Evolutionary conservation across 768 basidiomycete species (phyloP).

Genomic region (Rubroboletus satanas): DNA sequence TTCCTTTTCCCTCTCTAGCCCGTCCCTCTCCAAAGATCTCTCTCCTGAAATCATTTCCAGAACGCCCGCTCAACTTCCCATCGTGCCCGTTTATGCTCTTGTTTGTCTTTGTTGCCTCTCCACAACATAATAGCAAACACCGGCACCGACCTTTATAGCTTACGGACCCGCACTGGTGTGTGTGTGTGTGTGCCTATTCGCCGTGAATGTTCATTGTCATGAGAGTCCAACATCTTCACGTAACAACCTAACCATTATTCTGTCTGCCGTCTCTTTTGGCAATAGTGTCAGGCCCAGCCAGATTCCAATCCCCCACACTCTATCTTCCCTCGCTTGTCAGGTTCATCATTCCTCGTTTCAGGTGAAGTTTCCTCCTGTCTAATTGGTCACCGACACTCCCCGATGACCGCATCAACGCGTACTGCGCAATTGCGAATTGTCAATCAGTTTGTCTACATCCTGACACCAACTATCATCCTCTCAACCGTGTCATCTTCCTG

Average conservation of each 20-base stretch:
- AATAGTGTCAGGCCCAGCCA: neutral
- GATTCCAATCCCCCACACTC: neutral
- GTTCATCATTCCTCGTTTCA: neutral
- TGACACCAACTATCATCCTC: neutral
- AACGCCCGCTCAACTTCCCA: neutral
- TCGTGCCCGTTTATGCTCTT: neutral
- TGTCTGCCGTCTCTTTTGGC: neutral
- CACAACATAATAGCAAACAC: neutral
- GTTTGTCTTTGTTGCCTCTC: neutral
- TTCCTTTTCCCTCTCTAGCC: neutral
- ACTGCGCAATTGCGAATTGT: neutral
- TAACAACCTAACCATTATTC: neutral
- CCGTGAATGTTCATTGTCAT: constrained; percentile 6
- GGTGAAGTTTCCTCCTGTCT: too few species aligned
- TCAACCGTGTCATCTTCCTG: neutral
- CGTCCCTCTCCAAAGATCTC: neutral
- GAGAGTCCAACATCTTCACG: neutral
- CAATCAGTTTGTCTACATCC: neutral
- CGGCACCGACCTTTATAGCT: constrained; percentile 3
- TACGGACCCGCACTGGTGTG: constrained; percentile 1
- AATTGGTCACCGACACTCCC: neutral
- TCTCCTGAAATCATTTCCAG: neutral
- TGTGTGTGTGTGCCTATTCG: neutral
- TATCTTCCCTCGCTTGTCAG: neutral
- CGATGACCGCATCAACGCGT: too few species aligned